Evolutionary conservation across 306 rosid genomes (phyloP).

Genomic region (Acmispon strigosus): DNA sequence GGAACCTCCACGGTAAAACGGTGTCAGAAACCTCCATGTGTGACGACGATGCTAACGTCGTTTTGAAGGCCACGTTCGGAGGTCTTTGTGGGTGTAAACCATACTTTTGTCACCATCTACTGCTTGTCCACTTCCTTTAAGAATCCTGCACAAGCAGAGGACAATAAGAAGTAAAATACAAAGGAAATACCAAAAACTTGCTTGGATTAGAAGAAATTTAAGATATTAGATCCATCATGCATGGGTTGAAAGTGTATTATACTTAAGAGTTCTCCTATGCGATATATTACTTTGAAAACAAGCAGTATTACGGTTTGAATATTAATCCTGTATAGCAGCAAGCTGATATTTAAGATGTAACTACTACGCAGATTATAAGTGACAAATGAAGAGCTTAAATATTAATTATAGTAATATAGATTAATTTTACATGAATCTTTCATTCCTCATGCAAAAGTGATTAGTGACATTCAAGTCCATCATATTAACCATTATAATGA

Average conservation of each 20-base stretch:
- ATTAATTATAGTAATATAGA: neutral
- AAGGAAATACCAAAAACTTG: neutral
- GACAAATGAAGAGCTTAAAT: neutral
- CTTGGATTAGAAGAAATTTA: no score
- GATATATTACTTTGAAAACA: neutral
- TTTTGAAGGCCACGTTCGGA: no score
- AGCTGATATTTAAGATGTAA: neutral
- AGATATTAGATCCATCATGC: no score
- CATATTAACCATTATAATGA: neutral
- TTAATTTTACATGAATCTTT: neutral
- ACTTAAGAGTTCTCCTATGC: neutral
- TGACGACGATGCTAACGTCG: no score
- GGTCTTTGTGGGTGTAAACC: slow-evolving; percentile 58
- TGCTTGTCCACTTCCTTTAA: slow-evolving; percentile 71
- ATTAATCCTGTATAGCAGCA: neutral
- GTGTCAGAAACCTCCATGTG: no score
- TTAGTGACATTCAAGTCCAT: neutral
- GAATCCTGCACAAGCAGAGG: slow-evolving; percentile 51
- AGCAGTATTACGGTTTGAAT: neutral
- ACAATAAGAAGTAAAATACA: neutral
- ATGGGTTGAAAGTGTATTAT: no score
- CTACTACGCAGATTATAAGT: neutral
- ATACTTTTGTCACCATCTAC: slow-evolving; percentile 69
- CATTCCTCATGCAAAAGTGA: neutral
- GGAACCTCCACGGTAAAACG: no score